phyloP scores from a whole-genome alignment of 2,329 filamentous ascomycete genomes.

The Chaetomiaceae sp. region DNA sequence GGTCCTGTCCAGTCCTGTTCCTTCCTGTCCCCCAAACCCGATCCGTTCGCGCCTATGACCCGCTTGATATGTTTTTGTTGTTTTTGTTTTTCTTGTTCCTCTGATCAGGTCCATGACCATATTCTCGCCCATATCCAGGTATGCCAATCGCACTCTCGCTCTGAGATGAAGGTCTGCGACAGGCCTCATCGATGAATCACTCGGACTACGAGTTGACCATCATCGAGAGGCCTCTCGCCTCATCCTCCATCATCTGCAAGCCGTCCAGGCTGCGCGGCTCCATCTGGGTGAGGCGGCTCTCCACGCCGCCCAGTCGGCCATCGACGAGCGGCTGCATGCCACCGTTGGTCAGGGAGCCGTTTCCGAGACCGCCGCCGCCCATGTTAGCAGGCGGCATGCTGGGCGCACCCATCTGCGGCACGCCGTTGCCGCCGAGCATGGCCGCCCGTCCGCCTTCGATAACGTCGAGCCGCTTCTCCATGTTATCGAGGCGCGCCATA shows the following conservation, averaged over 20 bases:
- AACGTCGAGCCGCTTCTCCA: conserved; percentile 38
- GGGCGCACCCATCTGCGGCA: conserved; percentile 24
- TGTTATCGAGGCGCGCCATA: conserved; percentile 50
- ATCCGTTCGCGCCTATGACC: neutral
- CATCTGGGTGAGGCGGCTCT: conserved; percentile 27
- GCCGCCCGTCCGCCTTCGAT: conserved; percentile 19
- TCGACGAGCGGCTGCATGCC: conserved; percentile 26
- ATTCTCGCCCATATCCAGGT: no score
- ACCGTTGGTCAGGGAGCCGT: conserved; percentile 25
- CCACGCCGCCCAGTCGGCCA: conserved; percentile 26
- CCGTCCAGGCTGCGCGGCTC: conserved; percentile 24
- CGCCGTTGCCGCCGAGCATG: conserved; percentile 24
- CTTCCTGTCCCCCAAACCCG: neutral
- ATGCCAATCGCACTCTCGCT: no score
- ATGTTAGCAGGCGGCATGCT: conserved; percentile 29
- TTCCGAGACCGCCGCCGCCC: conserved; percentile 24
- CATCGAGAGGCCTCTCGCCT: conserved; percentile 22
- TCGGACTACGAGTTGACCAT: conserved; percentile 24
- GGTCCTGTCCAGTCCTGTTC: neutral
- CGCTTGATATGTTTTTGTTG: neutral
- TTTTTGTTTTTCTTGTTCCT: no score
- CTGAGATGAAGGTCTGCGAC: no score
- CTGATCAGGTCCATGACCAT: no score
- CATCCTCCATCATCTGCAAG: conserved; percentile 29
- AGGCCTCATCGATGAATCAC: no score